These are phyloP conservation scores for Brassica rapa DNA, from an alignment of 345 rosid species.

Conservation along the genomic window DNA sequence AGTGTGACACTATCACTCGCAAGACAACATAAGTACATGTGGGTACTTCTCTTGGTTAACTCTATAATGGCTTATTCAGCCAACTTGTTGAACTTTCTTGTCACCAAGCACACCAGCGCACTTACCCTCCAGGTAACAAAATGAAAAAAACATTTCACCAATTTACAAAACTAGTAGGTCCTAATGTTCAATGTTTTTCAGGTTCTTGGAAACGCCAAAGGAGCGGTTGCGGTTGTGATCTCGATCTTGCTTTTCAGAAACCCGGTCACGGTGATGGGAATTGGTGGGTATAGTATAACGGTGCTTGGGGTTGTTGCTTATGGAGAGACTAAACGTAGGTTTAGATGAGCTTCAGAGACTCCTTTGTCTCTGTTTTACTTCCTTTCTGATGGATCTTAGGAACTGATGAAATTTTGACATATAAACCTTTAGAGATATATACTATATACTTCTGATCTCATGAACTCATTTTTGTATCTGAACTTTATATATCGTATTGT, in stretches of 20 bases:
- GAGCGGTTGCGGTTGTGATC: slow-evolving; percentile 91
- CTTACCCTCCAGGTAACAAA: slow-evolving; percentile 78
- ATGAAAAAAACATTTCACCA: not conserved
- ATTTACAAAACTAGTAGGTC: not conserved
- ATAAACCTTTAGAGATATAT: slow-evolving; percentile 8
- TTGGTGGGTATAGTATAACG: slow-evolving; percentile 80
- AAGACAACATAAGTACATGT: slow-evolving; percentile 63
- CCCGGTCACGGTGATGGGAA: slow-evolving; percentile 78
- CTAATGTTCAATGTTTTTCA: slow-evolving; percentile 36
- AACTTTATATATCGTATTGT: not conserved
- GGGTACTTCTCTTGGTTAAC: slow-evolving; percentile 68
- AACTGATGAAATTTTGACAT: slow-evolving; percentile 4
- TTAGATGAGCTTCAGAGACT: slow-evolving; percentile 49
- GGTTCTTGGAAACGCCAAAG: slow-evolving; percentile 96
- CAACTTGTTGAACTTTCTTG: slow-evolving; percentile 84
- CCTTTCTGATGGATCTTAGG: slow-evolving; percentile 8
- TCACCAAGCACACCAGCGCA: slow-evolving; percentile 89
- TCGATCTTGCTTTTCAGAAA: slow-evolving; percentile 83
- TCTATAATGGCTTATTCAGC: slow-evolving; percentile 82
- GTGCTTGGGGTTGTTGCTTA: slow-evolving; percentile 85
- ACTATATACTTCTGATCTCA: not conserved
- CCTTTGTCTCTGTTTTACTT: not conserved
- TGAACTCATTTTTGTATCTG: slow-evolving; percentile 33
- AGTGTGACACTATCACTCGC: slow-evolving; percentile 58
- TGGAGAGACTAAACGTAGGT: slow-evolving; percentile 87